Base-by-base conservation (phyloP, 2,329 filamentous ascomycete genomes). In the Plectosphaerella sp. region DNA sequence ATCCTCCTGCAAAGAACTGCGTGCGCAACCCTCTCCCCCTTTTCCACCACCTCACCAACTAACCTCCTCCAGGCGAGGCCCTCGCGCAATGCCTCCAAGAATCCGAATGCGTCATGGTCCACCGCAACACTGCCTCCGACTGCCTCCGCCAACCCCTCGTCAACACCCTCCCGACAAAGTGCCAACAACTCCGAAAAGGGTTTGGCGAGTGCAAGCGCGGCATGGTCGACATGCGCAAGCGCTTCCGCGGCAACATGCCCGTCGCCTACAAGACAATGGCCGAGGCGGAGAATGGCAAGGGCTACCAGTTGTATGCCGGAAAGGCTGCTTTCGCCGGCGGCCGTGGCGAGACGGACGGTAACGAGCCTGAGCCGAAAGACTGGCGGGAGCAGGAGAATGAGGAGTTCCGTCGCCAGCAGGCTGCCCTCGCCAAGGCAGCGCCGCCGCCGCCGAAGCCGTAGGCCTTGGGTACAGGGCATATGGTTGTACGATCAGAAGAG, bases 151-250 rank as follows among this genome's bases (percentile, higher is more conserved):
- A 86, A 16, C 93, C 93, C 4, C 84, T 96, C 57, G 78, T 84
- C 68, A 86, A 94, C 57, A 87, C 86, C 7, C 84, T 99, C 14
- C 93, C 94, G 18, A 86, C 82, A 22, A 86, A 88, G 72, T 99
- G 94, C 73, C 91, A 93, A 67, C 93, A 97, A 71, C 81, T 99
- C 54, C 91, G 93, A 69, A 92, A 91, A 69, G 91, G 91, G 45
- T 94, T 95, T 64, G 89, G 90, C 68, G 90, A 97, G 67, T 99
- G 94, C 81, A 95, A 96, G 66, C 88, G 93, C 59, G 94, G 94
- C 59, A 84, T 96, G 84, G 88, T 97, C 61, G 94, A 99, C 70
- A 99, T 99, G 94, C 89, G 94, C 69, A 97, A 97, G 76, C 88
- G 94, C 35, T 97, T 99, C 73, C 84, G 94, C 52, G 94, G 94